These are phyloP conservation scores for Monosporozyma unispora DNA, from an alignment of 805 yeast genomes.

Conservation along the genomic window DNA sequence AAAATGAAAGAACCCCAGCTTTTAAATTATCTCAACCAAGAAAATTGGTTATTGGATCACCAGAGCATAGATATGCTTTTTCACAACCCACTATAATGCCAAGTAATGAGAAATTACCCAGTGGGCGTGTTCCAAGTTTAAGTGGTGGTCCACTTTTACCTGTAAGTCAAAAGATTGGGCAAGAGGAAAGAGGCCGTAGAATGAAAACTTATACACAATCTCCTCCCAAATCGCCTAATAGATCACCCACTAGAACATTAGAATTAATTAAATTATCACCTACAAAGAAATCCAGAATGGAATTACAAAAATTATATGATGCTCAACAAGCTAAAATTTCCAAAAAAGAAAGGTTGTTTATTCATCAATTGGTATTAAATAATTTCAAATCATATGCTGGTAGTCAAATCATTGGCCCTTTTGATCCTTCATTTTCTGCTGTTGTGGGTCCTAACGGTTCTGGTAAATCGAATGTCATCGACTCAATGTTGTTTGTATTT, in stretches of 20 bases:
- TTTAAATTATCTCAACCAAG: constrained; percentile 17
- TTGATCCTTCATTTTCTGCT: constrained; percentile 87
- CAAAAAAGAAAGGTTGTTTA: constrained; percentile 56
- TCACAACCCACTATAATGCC: constrained; percentile 18
- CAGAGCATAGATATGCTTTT: constrained; percentile 16
- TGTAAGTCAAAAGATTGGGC: constrained; percentile 15
- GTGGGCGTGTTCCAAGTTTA: constrained; percentile 9
- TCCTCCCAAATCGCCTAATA: constrained; percentile 14
- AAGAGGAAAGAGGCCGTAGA: constrained; percentile 30
- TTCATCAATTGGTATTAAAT: constrained; percentile 60
- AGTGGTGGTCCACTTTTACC: constrained; percentile 27
- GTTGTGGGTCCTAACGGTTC: constrained; percentile 98
- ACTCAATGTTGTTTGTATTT: constrained; percentile 89
- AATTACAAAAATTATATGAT: constrained; percentile 23
- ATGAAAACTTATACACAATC: constrained; percentile 23
- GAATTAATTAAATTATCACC: constrained; percentile 37
- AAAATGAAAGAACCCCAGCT: neutral
- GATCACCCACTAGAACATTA: constrained; percentile 24
- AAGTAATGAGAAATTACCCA: constrained; percentile 1
- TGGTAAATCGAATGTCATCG: constrained; percentile 96
- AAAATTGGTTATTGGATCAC: constrained; percentile 19
- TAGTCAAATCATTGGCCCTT: constrained; percentile 85
- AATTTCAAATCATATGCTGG: constrained; percentile 97
- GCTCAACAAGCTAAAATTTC: constrained; percentile 19
- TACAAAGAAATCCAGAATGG: constrained; percentile 29